Evolutionary conservation across 768 basidiomycete genomes (phyloP), one percentile per base, ranked within the genome.

Genomic region (Rhodocollybia butyracea): DNA sequence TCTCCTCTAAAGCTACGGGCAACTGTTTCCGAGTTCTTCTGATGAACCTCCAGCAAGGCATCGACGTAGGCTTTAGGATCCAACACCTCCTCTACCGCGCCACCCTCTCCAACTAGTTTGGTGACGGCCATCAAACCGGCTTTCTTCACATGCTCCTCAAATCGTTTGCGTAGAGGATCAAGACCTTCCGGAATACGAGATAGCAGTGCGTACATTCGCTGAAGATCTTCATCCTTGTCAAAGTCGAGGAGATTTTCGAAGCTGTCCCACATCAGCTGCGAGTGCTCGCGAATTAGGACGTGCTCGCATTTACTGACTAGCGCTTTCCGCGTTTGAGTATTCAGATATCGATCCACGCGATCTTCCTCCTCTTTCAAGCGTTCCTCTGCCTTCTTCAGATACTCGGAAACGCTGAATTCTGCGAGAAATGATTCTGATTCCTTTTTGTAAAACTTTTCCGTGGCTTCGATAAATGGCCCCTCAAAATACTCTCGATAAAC

Each of bases 51-150:
- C 39, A 99, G 74, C 51, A 99, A 66, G 1, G 93, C 91, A 65
- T 97, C 93, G 54, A 98, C 91, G 63, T 98, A 99, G 27, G 87
- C 86, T 70, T 94, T 97, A 24, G 96, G 92, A 66, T 97, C 95
- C 61, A 93, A 73, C 8, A 82, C 71, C 15, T 89, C 84, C 3
- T 80, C 77, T 19, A 70, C 73, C 3, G 76, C 67, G 59, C 79
- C 84, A 24, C 72, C 73, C 42, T 85, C 86, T 42, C 83, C 77
- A 66, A 83, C 73, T 71, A 89, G 74, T 66, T 88, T 91, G 45
- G 86, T 82, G 24, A 98, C 88, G 1, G 92, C 89, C 26, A 83
- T 81, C 56, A 91, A 69, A 27, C 96, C 96, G 13, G 91, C 84
- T 64, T 85, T 83, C 80, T 96, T 97, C 66, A 98, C 96, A 69